Base-by-base conservation (phyloP, 805 yeast species). In the Saccharomyces jurei region DNA sequence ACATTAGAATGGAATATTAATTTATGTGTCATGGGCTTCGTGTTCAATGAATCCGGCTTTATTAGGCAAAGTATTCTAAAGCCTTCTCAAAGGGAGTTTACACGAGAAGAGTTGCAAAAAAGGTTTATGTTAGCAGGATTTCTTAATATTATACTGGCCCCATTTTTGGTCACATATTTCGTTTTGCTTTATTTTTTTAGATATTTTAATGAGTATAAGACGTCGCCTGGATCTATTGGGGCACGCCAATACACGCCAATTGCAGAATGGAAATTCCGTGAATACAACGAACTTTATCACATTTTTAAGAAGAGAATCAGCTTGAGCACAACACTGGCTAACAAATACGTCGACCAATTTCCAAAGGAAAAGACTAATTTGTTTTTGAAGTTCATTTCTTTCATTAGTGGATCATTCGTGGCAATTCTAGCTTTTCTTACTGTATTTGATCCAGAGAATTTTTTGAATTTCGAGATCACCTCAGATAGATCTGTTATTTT, bases 231-330 rank as follows among this genome's bases (percentile, higher is more conserved):
- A 1, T 76, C 89, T 10, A 76, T 94, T 53, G 86, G 89, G 5
- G 77, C 90, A 2, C 75, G 99, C 49, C 96, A 90, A 62, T 94
- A 89, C 66, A 89, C 98, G 0, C 97, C 97, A 0, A 81, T 81
- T 70, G 97, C 98, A 0, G 91, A 87, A 63, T 94, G 98, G 98
- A 89, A 86, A 66, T 79, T 94, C 63, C 76, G 99, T 54, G 99
- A 94, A 64, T 89, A 87, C 66, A 94, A 94, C 69, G 99, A 94
- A 66, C 76, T 94, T 8, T 89, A 89, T 48, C 99, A 94, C 69
- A 77, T 92, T 28, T 94, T 94, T 71, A 82, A 83, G 54, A 83
- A 84, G 61, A 76, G 99, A 50, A 71, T 94, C 46, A 87, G 83
- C 49, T 71, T 88, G 56, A 88, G 97, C 51, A 79, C 82, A 30